A percentile compares a stretch with the other conserved stretches of the same genome.
Evolutionary conservation across 1,284 basidiomycete genomes (phyloP).

Genomic region (Athelia psychrophila): DNA sequence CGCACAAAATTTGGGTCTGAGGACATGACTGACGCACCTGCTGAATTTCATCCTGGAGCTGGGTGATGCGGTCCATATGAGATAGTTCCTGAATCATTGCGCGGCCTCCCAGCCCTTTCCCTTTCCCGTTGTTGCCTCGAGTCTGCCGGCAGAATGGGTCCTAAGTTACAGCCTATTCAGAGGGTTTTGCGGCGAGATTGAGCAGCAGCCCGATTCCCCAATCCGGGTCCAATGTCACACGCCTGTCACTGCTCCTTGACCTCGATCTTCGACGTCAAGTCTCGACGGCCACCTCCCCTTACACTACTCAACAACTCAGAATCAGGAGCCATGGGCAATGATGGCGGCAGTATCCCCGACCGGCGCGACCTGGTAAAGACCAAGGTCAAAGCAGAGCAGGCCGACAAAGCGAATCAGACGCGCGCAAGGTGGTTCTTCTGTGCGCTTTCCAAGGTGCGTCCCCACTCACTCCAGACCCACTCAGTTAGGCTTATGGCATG

Average conservation of each 20-base stretch:
- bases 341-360: constrained; percentile 85
- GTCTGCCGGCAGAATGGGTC: background rate
- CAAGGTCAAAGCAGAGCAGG: constrained; percentile 79
- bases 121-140: background rate
- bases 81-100: constrained; percentile 85
- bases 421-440: constrained; percentile 90
- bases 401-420: constrained; percentile 83
- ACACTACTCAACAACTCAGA: too few relatives aligned
- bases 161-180: background rate
- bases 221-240: background rate
- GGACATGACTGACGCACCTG: constrained; percentile 39
- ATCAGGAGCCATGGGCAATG: constrained; percentile 66
- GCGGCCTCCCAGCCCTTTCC: constrained; percentile 26
- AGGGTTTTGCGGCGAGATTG: background rate
- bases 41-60: constrained; percentile 86
- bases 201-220: too few relatives aligned
- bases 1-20: background rate
- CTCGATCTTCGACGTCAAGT: background rate
- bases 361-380: constrained; percentile 75
- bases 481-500: background rate
- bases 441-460: constrained; percentile 83
- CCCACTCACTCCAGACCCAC: background rate
- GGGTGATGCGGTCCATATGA: constrained; percentile 87
- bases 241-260: background rate
- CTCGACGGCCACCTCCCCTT: too few relatives aligned